These are phyloP conservation scores for Phialophora tarda DNA, from an alignment of 2,329 filamentous ascomycete genomes.

Conservation along the genomic window DNA sequence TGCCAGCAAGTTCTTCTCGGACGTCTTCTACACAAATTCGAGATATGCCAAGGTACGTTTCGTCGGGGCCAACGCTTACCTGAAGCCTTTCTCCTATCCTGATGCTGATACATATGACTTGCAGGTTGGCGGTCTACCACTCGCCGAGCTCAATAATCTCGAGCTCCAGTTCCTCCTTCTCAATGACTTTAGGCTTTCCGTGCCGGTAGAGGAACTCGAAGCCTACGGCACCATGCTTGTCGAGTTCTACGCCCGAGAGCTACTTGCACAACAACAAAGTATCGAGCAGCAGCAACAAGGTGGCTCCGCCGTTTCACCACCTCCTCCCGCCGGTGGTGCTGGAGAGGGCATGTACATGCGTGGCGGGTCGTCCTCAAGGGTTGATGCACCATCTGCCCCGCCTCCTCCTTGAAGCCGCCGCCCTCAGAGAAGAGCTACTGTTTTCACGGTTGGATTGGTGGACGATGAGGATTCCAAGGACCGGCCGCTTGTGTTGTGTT, in stretches of 20 bases:
- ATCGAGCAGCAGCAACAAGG: conserved; percentile 23
- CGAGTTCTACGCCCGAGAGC: conserved; percentile 93
- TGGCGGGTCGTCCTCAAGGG: conserved; percentile 14
- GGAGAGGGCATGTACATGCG: conserved; percentile 39
- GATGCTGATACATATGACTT: conserved; percentile 32
- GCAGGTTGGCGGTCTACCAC: conserved; percentile 89
- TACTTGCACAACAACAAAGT: conserved; percentile 68
- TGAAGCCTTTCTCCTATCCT: not conserved
- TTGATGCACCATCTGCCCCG: conserved; percentile 17
- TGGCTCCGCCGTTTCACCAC: conserved; percentile 20
- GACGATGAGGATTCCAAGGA: not conserved
- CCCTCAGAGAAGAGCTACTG: not conserved
- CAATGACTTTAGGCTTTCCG: conserved; percentile 92
- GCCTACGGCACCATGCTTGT: conserved; percentile 98
- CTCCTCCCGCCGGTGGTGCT: conserved; percentile 11
- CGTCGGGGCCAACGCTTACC: not conserved
- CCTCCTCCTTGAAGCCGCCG: conserved; percentile 6
- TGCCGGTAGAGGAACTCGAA: conserved; percentile 93
- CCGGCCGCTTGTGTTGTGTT: not conserved
- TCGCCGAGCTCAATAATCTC: conserved; percentile 91
- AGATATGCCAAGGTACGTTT: conserved; percentile 89
- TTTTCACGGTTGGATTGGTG: not conserved
- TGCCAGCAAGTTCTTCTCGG: conserved; percentile 98
- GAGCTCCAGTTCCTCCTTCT: conserved; percentile 94
- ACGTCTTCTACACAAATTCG: conserved; percentile 99